Percentiles rank a stretch among this genome's conserved stretches.
Conservation (phyloP, 192 early-diverging fungal genomes). For the Mortierella claussenii region DNA sequence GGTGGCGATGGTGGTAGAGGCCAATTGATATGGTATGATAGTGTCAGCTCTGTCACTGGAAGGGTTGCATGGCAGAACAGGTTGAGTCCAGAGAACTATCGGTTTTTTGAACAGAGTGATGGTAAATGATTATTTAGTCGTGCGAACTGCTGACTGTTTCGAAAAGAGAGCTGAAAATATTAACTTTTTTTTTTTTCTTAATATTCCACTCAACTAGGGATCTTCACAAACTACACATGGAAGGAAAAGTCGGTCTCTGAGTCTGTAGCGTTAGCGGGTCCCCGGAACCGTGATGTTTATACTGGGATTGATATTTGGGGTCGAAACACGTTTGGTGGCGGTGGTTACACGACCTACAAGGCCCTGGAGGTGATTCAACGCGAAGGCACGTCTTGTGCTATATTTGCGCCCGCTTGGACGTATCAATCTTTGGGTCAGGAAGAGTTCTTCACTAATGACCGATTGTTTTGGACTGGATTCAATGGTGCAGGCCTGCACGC, state of each 20-base stretch:
- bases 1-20: slow-evolving; percentile 57
- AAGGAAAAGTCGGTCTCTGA: slow-evolving; percentile 29
- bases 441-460: slow-evolving; percentile 60
- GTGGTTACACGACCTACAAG: slow-evolving; percentile 36
- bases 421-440: slow-evolving; percentile 63
- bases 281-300: slow-evolving; percentile 59
- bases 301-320: slow-evolving; percentile 78
- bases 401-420: slow-evolving; percentile 77
- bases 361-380: slow-evolving; percentile 61
- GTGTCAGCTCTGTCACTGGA: slow-evolving; percentile 56
- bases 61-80: slow-evolving; percentile 69
- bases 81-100: slow-evolving; percentile 58
- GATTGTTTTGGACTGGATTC: slow-evolving; percentile 64
- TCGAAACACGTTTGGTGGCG: slow-evolving; percentile 42
- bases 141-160: too few species aligned
- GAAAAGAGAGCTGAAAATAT: too few species aligned
- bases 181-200: background rate
- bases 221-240: slow-evolving; percentile 48
- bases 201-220: slow-evolving; percentile 4
- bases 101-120: slow-evolving; percentile 67
- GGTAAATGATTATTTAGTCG: too few species aligned
- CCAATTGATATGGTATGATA: slow-evolving; percentile 72
- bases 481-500: slow-evolving; percentile 14
- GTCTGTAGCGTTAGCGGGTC: slow-evolving; percentile 48
- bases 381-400: slow-evolving; percentile 58